Percentiles rank a stretch among this genome's conserved stretches.
Evolutionary conservation across 2,329 filamentous ascomycete genomes (phyloP).

Genomic region (Penicillium sp.): DNA sequence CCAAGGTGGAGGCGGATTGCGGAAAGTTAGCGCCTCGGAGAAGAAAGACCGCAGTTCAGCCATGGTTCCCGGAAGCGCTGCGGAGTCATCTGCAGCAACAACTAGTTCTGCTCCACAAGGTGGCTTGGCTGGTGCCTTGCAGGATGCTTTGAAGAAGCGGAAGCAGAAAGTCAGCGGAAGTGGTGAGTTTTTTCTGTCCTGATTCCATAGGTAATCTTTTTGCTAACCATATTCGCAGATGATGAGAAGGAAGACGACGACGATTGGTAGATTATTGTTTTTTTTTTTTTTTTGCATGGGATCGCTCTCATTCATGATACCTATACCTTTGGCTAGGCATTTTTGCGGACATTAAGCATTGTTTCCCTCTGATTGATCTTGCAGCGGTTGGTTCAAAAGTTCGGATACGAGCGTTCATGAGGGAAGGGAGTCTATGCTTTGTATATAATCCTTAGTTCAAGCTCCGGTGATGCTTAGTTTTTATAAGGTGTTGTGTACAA

Average conservation of each 20-base stretch:
- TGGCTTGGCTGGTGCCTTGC: constrained; percentile 79
- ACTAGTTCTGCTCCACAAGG: constrained; percentile 54
- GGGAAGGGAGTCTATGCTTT: background rate
- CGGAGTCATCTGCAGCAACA: constrained; percentile 61
- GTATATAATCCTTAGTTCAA: background rate
- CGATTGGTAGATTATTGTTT: constrained; percentile 40
- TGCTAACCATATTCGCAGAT: constrained; percentile 38
- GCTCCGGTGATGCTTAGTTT: background rate
- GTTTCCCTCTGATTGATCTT: background rate
- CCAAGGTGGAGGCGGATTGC: constrained; percentile 47
- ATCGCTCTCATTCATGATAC: constrained; percentile 19
- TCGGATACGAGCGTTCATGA: background rate
- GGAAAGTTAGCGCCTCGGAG: constrained; percentile 48
- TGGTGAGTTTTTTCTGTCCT: constrained; percentile 65
- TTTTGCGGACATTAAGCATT: background rate
- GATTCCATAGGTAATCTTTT: background rate
- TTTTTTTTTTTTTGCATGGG: constrained; percentile 1
- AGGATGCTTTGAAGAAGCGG: constrained; percentile 73
- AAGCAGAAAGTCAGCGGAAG: constrained; percentile 94
- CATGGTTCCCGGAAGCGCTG: constrained; percentile 49
- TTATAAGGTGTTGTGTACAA: background rate
- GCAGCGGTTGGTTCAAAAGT: background rate
- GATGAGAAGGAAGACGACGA: constrained; percentile 50
- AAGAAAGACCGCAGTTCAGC: constrained; percentile 50
- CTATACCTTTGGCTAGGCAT: constrained; percentile 10